Evolutionary conservation across 208 protist genomes (phyloP).

Genomic region (Kentomonas sorsogonicus): DNA sequence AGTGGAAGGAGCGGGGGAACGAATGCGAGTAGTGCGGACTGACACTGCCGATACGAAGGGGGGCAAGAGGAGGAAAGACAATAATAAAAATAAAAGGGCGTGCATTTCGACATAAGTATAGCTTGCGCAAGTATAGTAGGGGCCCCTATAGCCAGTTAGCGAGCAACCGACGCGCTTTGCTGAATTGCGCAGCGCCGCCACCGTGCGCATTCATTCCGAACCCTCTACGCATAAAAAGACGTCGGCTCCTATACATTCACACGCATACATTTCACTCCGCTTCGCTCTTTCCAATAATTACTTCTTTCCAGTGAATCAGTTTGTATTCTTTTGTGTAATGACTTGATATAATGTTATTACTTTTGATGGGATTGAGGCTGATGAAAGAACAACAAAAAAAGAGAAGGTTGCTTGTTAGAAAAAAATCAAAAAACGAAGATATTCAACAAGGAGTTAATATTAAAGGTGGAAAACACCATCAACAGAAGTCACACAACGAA

Average conservation of each 20-base stretch:
- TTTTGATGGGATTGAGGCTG: too few species aligned
- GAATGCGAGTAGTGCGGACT: background rate
- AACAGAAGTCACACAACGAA: background rate
- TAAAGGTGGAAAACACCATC: too few species aligned
- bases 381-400: too few species aligned
- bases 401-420: too few species aligned
- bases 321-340: background rate
- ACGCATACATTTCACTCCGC: too few species aligned
- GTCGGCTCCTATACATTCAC: background rate
- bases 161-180: too few species aligned
- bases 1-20: background rate
- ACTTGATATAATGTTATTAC: background rate
- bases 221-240: too few species aligned
- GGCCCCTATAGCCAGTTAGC: conserved; percentile 1
- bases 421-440: background rate
- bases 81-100: background rate
- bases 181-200: too few species aligned
- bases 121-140: background rate
- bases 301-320: background rate
- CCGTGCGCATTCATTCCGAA: too few species aligned
- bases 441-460: too few species aligned
- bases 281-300: too few species aligned
- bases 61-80: background rate
- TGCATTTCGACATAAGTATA: background rate
- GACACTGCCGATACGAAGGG: background rate